Base-by-base conservation (phyloP, 164 flowering plant species). In the Malania oleifera region DNA sequence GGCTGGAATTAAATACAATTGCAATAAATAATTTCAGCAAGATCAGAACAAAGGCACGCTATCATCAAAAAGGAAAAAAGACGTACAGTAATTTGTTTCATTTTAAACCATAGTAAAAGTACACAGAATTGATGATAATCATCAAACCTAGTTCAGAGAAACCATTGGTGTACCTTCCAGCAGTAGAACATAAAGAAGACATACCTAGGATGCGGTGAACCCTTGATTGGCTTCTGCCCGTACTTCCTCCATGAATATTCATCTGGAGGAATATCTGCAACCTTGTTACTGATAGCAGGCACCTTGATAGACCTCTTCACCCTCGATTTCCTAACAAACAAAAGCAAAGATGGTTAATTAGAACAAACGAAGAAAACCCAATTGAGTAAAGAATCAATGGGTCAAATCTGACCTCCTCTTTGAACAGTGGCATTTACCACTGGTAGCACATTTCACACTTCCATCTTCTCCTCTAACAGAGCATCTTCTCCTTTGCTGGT, bases 391-490 rank as follows among this genome's bases (percentile, higher is more conserved):
- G 29, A 37, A 15, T 7, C 3, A 22, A 56, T 17, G 25, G 28
- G n/a, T 43, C 46, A 40, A 35, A 23, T 53, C 59, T 12, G 17
- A 69, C 69, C 69, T 65, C 62, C 54, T 70, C 69, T 70, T 70
- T 4, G 62, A 56, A 52, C 73, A 70, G 15, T 70, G 73, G 58
- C 73, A 70, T 50, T 61, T 69, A 53, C 70, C 68, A 67, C 47
- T 66, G 52, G 50, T 44, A 20, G 19, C 92, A 66, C 96, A 92
- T 84, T 85, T 85, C 44, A 82, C 78, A 66, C 89, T 89, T 35
- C 95, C 96, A 66, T 83, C 96, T n/a, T 84, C 95, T 61, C 87
- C 95, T 65, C 73, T 86, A 7, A 67, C 80, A 57, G 89, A 79
- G 63, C 96, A 93, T 75, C 86, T 83, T 73, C 79, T 82, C 75